Base-by-base conservation (phyloP, 352 stramenopile genomes). In the Pythium diclinum region DNA sequence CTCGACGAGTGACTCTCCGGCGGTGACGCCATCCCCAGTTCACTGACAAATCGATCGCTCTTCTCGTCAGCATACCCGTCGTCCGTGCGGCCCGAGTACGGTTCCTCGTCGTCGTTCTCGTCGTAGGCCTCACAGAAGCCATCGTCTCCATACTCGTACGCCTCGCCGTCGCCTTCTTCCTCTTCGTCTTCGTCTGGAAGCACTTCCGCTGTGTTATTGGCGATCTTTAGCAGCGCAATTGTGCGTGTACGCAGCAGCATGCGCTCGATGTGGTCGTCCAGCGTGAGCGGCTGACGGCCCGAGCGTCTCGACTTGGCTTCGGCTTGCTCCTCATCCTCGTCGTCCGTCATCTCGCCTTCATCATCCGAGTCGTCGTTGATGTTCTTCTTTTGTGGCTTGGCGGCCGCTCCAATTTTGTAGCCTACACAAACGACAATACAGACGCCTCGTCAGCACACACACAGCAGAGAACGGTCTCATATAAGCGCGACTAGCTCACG, bases 181-280 rank as follows among this genome's bases (percentile, higher is more conserved):
- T 84, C 73, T 3, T 75, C 63, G 8, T 76, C 78, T 13, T 85
- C 77, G 3, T 79, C 84, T 1, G 76, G 68, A 8, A 89, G 61
- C 25, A 85, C 71, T 30, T 82, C 69, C 6, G 77, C 83, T n/a
- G 83, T 89, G 60, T 89, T 89, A 56, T 88, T 89, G 48, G 79
- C 83, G 36, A 89, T 88, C 49, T 88, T 88, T 46, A 89, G 70
- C 62, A 91, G 69, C 21, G 83, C 81, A 23, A 91, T 65, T 16
- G 79, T 88, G 21, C 80, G 81, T 11, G 83, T 89, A 52, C 78
- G 84, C 25, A 74, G 67, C 61, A 89, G 67, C 59, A 91, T 80
- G 33, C 76, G 73, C 49, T 89, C 81, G 44, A 89, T 89, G 53
- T 89, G 83, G 14, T 89, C 77, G 57, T 91, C 80, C 19, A 91